These are phyloP conservation scores for Didymella sp. DNA, from an alignment of 2,329 filamentous ascomycete species.

Conservation along the genomic window DNA sequence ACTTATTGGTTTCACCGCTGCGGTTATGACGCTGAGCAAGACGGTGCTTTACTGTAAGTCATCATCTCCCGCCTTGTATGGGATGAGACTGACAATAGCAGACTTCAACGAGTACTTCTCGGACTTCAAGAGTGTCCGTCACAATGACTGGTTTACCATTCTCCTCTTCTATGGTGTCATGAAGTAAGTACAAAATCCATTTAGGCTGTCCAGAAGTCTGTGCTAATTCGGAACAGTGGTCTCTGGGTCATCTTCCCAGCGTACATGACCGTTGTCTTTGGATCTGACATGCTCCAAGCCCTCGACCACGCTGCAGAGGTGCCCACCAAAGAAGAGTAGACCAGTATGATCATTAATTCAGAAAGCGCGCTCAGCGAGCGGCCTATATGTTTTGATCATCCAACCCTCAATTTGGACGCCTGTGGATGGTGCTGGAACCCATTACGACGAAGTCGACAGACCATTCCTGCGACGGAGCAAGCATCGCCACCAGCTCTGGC, in stretches of 20 bases:
- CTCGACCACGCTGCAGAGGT: conserved; percentile 56
- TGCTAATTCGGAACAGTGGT: conserved; percentile 55
- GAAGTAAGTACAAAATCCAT: conserved; percentile 60
- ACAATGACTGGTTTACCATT: conserved; percentile 63
- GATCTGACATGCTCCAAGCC: conserved; percentile 66
- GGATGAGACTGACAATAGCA: conserved; percentile 37
- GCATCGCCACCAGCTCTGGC: not conserved
- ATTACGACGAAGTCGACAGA: not conserved
- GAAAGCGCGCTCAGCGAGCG: not conserved
- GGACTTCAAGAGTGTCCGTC: conserved; percentile 67
- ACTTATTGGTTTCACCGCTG: conserved; percentile 65
- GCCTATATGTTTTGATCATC: not conserved
- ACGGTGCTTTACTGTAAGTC: conserved; percentile 70
- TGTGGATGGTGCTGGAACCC: not conserved
- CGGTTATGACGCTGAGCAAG: conserved; percentile 71
- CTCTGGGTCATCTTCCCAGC: conserved; percentile 69
- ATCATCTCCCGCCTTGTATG: not conserved
- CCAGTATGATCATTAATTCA: not conserved
- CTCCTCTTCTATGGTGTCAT: conserved; percentile 69
- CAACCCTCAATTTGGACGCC: not conserved
- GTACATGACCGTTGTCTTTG: conserved; percentile 68
- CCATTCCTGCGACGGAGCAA: not conserved
- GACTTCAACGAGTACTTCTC: conserved; percentile 68
- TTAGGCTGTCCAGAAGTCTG: not conserved
- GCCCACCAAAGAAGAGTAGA: conserved; percentile 28